Percentiles rank a stretch among this genome's conserved stretches.
phyloP scores from a whole-genome alignment of 352 stramenopile genomes.

The Phytophthora citrophthora region DNA sequence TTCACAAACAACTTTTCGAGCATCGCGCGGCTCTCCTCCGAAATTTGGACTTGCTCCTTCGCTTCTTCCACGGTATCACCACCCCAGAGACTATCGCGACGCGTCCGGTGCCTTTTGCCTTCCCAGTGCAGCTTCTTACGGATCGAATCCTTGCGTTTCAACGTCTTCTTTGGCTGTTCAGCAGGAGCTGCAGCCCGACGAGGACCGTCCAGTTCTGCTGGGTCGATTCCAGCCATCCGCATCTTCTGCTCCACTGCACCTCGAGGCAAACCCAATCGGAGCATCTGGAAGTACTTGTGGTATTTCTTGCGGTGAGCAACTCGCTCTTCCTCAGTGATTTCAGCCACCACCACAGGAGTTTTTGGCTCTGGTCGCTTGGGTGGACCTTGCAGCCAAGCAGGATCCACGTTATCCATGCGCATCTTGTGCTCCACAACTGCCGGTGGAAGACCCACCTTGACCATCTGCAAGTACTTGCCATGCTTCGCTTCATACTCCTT shows the following conservation, averaged over 20 bases:
- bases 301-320: slow-evolving; percentile 73
- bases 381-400: slow-evolving; percentile 65
- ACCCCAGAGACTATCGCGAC: slow-evolving; percentile 76
- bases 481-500: slow-evolving; percentile 76
- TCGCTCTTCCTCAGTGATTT: slow-evolving; percentile 57
- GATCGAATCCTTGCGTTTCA: slow-evolving; percentile 77
- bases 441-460: slow-evolving; percentile 76
- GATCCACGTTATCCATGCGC: slow-evolving; percentile 77
- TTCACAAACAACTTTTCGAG: slow-evolving; percentile 88
- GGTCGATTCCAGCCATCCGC: slow-evolving; percentile 73
- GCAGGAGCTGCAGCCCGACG: slow-evolving; percentile 21
- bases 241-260: slow-evolving; percentile 89
- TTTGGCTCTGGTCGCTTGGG: slow-evolving; percentile 43
- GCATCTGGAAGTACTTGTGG: slow-evolving; percentile 87
- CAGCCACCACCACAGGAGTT: slow-evolving; percentile 16
- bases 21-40: slow-evolving; percentile 68
- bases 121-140: slow-evolving; percentile 90
- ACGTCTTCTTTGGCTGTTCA: slow-evolving; percentile 35
- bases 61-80: slow-evolving; percentile 47
- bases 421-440: slow-evolving; percentile 86
- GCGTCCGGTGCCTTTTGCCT: slow-evolving; percentile 53
- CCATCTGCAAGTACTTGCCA: slow-evolving; percentile 78
- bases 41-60: slow-evolving; percentile 61
- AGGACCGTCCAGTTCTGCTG: slow-evolving; percentile 71
- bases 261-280: slow-evolving; percentile 74